Evolutionary conservation across 2,329 filamentous ascomycete species (phyloP), one percentile per base, ranked within the genome.

Genomic region (Fusarium acutatum): DNA sequence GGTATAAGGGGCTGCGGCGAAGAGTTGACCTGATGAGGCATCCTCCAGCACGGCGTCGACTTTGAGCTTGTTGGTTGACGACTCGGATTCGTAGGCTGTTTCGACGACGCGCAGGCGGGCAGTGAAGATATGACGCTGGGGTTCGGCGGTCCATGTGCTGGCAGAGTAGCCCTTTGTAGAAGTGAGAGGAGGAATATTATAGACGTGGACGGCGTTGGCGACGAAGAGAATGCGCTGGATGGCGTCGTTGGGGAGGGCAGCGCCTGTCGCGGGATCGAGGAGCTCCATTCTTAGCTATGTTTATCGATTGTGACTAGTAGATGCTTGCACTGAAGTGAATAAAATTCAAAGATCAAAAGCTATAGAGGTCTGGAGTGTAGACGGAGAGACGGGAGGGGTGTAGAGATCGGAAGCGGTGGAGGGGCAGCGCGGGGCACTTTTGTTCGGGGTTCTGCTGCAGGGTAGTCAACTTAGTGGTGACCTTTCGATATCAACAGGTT

Each of bases 181-280:
- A 49, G 91, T 88, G 65, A 95, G 86, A 30, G 94, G 94, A 24
- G 94, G 94, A 81, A 97, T 95, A 79, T 92, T 91, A 87, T 97
- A 97, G 86, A 97, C 89, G 85, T 97, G 94, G 73, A 96, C 92
- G 73, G 88, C 86, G 78, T 88, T 85, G 72, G 91, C 89, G 81
- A 95, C 85, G 88, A 94, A 95, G 81, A 97, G 92, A 80, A 96
- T 87, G 81, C 94, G 92, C 83, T 96, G 93, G 83, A 97, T 96
- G 77, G 94, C 92, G 80, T 94, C 93, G 59, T 89, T 81, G 63
- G 93, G 91, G 75, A 94, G 88, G 73, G 91, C 82, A 38, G 84
- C 84, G 77, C 92, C 91, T 28, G 93, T 96, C 63, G 91, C 87
- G 59, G 93, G 93, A 83, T 96, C 93, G 80, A 90, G 85, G 62